These are phyloP conservation scores for Calvatia gigantea DNA, from an alignment of 768 basidiomycete species.

Conservation along the genomic window DNA sequence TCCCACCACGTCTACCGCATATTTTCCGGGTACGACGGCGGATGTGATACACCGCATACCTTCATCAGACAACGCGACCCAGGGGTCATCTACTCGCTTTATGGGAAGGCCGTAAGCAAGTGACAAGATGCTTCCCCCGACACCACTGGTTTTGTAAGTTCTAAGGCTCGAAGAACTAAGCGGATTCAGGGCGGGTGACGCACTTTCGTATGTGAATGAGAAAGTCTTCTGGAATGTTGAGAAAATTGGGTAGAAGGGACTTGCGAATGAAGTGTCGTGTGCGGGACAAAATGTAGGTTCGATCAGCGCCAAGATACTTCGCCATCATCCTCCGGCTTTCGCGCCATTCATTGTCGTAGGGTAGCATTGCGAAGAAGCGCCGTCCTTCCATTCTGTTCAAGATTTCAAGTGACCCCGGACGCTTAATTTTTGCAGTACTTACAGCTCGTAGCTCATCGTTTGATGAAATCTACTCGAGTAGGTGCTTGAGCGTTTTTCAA, in stretches of 20 bases:
- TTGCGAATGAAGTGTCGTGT: background rate
- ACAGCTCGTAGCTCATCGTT: constrained; percentile 9
- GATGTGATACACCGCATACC: constrained; percentile 20
- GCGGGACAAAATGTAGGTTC: background rate
- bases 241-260: constrained; percentile 5
- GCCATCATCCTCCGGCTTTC: constrained; percentile 2
- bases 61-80: constrained; percentile 23
- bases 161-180: background rate
- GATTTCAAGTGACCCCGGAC: background rate
- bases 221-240: constrained; percentile 3
- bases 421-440: background rate
- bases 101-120: constrained; percentile 10
- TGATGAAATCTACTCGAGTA: constrained; percentile 13
- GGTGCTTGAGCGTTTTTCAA: constrained; percentile 20
- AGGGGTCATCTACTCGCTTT: constrained; percentile 23
- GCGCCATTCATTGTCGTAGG: constrained; percentile 11
- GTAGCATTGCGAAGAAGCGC: constrained; percentile 1
- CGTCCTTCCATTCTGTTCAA: background rate
- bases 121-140: constrained; percentile 10
- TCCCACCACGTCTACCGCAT: constrained; percentile 36
- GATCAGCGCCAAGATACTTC: background rate
- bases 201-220: constrained; percentile 8
- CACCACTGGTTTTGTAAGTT: background rate
- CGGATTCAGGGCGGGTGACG: background rate
- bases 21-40: constrained; percentile 16